Evolutionary conservation across 2,329 filamentous ascomycete species (phyloP), one percentile per base, ranked within the genome.

Genomic region (Neofusicoccum laricinum): DNA sequence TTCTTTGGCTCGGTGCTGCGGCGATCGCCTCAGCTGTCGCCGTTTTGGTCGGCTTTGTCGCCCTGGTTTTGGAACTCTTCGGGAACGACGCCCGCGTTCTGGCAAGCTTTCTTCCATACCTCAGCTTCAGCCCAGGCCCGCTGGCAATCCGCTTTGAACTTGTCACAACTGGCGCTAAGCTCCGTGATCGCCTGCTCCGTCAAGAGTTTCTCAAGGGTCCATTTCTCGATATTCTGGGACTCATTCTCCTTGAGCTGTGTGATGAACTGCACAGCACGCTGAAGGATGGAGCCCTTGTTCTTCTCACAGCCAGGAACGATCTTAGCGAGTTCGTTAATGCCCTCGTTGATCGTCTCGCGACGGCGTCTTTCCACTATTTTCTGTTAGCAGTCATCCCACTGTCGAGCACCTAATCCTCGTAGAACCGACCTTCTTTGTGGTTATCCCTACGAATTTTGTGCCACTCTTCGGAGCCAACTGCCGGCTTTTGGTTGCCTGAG

Each of bases 221-320:
- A 95, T 78, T 97, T 93, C 76, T 97, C 94, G 67, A 96, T 93
- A 75, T 97, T 97, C 68, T 95, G 91, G 15, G 90, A 87, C 76
- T 97, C 94, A 70, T 97, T 96, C 76, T 97, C 93, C 76, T 95
- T 96, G 15, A 99, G 85, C 73, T 97, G 93, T 11, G 88, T 90
- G 75, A 99, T 98, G 80, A 97, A 98, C 68, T 92, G 89, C 10
- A 97, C 94, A 0, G 95, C 93, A 38, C 94, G 91, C 75, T 96
- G 91, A 41, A 99, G 82, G 68, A 99, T 98, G 2, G 93, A 96
- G 0, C 95, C 95, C 79, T 99, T 99, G 82, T 99, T 98, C 84
- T 98, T 99, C 79, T 99, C 95, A 72, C 94, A 97, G 14, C 93
- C 93, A 0, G 95, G 95, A 0, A 99, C 95, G 69, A 99, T 96